Evolutionary conservation across 2,329 filamentous ascomycete genomes (phyloP).

Genomic region (Monilinia laxa): DNA sequence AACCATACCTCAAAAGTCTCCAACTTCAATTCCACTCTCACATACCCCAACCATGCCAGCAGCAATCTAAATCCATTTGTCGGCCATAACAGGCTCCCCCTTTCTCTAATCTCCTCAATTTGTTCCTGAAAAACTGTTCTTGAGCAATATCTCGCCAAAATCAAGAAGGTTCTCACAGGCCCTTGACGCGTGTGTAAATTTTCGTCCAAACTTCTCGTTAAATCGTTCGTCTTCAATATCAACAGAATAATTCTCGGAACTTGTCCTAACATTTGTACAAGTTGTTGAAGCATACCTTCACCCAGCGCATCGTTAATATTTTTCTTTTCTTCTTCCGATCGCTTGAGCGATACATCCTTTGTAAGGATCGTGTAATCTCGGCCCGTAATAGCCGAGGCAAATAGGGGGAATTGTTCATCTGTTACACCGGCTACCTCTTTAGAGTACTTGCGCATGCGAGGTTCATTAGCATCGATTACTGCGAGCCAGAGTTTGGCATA

Average conservation of each 20-base stretch:
- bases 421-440: constrained; percentile 84
- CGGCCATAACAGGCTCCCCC: constrained; percentile 59
- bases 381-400: constrained; percentile 94
- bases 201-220: constrained; percentile 92
- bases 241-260: constrained; percentile 91
- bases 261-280: constrained; percentile 83
- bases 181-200: constrained; percentile 73
- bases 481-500: constrained; percentile 98
- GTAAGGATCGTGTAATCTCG: constrained; percentile 80
- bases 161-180: constrained; percentile 64
- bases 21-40: constrained; percentile 62
- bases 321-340: constrained; percentile 77
- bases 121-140: constrained; percentile 65
- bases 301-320: constrained; percentile 81
- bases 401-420: constrained; percentile 89
- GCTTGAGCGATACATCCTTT: constrained; percentile 51
- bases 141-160: constrained; percentile 67
- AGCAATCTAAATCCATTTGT: constrained; percentile 55
- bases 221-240: constrained; percentile 96
- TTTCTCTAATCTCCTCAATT: constrained; percentile 54
- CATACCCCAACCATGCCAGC: constrained; percentile 57
- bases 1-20: constrained; percentile 64
- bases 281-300: constrained; percentile 82
- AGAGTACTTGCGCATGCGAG: constrained; percentile 82
- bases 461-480: constrained; percentile 85